Evolutionary conservation across 805 yeast species (phyloP), one percentile per base, ranked within the genome.

Genomic region (Sugiyamaella valdiviana): DNA sequence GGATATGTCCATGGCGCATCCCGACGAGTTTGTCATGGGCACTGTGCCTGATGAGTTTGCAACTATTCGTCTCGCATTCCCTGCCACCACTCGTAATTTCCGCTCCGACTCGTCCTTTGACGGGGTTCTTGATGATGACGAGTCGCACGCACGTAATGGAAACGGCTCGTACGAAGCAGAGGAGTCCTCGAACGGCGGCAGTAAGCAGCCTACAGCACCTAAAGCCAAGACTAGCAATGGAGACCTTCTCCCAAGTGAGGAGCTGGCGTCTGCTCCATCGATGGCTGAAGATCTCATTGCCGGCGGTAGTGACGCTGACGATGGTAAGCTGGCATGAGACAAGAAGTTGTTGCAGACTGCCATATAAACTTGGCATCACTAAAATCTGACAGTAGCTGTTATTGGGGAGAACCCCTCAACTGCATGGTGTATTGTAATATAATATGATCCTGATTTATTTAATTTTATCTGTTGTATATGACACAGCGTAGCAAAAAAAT

Each of bases 311-410:
- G 38, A 42, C 6, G 36, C 14, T 15, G 16, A 19, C 45, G 3
- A 39, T 6, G 32, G 14, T 39, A 42, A 42, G 23, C 45, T 42
- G 21, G 56, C 20, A 16, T 39, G 15, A 9, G 24, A 51, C 32
- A 44, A 32, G 20, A 48, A 15, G 45, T 41, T 50, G 29, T 42
- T 42, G 10, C 44, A 36, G 10, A 46, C 56, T 19, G 41, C 50
- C 45, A 44, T 48, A 24, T 52, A 12, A 37, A 7, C n/a, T n/a
- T n/a, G n/a, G n/a, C n/a, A n/a, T n/a, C n/a, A n/a, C n/a, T n/a
- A 26, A 26, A 24, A 24, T 10, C 5, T 26, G 32, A 26, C 3
- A 26, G 14, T 12, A 26, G 32, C 32, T 10, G 32, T 26, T 26
- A 6, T 3, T n/a, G 7, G 14, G n/a, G 32, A n/a, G 42, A 26